phyloP scores from a whole-genome alignment of 306 rosid species.

The Crataegus laevigata region DNA sequence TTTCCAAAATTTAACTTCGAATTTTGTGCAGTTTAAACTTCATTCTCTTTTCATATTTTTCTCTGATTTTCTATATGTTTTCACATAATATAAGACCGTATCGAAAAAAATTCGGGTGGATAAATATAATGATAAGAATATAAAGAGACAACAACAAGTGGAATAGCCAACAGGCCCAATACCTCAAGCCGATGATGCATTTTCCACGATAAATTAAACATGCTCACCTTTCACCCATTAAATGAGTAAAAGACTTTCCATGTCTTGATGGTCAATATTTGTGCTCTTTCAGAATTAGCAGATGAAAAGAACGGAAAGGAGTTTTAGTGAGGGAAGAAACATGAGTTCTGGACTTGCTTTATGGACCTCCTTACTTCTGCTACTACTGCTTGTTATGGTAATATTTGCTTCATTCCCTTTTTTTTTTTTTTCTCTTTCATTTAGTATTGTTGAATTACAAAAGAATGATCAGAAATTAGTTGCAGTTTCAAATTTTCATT shows the following conservation, averaged over 20 bases:
- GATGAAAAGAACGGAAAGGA: neutral
- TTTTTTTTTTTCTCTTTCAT: neutral
- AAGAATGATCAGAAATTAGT: neutral
- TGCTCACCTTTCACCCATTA: neutral
- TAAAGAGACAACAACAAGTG: neutral
- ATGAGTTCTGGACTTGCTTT: constrained; percentile 22
- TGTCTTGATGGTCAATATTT: neutral
- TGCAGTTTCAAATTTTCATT: neutral
- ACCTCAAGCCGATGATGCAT: neutral
- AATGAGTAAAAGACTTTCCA: neutral
- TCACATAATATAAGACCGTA: too few species aligned
- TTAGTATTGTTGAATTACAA: too few species aligned
- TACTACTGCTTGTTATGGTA: constrained; percentile 27
- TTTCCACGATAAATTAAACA: neutral
- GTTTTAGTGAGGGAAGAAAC: constrained; percentile 2
- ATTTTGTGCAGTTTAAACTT: too few species aligned
- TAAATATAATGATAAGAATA: neutral
- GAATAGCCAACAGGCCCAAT: neutral
- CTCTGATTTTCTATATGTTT: too few species aligned
- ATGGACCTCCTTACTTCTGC: constrained; percentile 27
- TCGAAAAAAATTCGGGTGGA: too few species aligned
- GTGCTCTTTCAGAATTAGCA: neutral
- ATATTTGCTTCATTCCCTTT: neutral
- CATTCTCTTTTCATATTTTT: too few species aligned
- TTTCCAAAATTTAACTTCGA: too few species aligned